Conservation (phyloP, 75 land plant species). For the Pinus tabuliformis region DNA sequence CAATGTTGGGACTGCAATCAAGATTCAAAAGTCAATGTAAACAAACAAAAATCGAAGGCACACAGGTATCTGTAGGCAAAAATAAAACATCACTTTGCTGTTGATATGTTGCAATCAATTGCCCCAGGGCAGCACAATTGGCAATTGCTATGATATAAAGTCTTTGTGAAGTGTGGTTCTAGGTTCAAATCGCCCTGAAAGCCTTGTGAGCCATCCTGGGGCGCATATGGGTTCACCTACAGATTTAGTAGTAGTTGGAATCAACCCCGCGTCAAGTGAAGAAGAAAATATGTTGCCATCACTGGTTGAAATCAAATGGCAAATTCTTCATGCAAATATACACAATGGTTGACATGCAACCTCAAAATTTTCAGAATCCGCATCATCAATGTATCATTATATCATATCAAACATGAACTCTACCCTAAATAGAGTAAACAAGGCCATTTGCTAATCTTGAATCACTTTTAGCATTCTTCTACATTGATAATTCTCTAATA, state of each 20-base stretch:
- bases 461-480: neutral
- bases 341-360: neutral
- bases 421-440: neutral
- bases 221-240: no score
- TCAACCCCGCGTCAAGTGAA: no score
- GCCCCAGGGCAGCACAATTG: neutral
- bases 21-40: no score
- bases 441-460: neutral
- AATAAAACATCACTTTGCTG: neutral
- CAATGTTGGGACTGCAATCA: no score
- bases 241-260: no score
- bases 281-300: neutral
- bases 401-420: neutral
- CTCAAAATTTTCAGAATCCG: neutral
- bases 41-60: neutral
- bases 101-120: neutral
- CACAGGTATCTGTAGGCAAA: neutral
- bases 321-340: neutral
- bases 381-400: neutral
- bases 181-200: no score
- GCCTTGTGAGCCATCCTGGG: no score
- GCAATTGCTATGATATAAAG: neutral
- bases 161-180: no score
- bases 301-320: neutral
- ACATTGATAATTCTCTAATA: neutral